A percentile compares a stretch with the other conserved stretches of the same genome.
Evolutionary conservation across 164 flowering plant genomes (phyloP).

Genomic region (Echeveria elegans): DNA sequence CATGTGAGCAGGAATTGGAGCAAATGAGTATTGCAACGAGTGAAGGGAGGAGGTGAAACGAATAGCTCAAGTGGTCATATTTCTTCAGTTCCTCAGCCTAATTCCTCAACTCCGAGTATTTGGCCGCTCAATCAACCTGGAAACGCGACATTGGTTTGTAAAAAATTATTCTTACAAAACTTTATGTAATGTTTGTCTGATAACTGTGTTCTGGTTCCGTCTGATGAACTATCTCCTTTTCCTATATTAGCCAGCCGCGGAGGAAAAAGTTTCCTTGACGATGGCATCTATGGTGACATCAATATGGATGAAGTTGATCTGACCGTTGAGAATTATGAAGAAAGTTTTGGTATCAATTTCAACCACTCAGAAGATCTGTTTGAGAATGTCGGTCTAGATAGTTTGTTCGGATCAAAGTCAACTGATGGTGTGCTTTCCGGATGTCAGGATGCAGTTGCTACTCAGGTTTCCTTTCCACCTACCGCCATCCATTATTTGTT

Average conservation of each 20-base stretch:
- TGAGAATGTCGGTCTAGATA: slow-evolving; percentile 66
- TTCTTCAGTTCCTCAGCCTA: slow-evolving; percentile 31
- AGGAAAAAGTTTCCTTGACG: slow-evolving; percentile 34
- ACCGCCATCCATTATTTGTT: no score
- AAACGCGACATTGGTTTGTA: slow-evolving; percentile 14
- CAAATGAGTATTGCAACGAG: slow-evolving; percentile 47
- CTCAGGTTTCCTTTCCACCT: slow-evolving; percentile 42
- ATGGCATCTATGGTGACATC: slow-evolving; percentile 54
- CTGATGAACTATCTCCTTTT: not conserved
- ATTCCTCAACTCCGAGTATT: slow-evolving; percentile 16
- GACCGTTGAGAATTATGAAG: slow-evolving; percentile 73
- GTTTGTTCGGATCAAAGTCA: slow-evolving; percentile 55
- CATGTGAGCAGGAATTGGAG: slow-evolving; percentile 55
- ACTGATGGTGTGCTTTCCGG: slow-evolving; percentile 45
- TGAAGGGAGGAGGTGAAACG: slow-evolving; percentile 14
- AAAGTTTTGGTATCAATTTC: slow-evolving; percentile 57
- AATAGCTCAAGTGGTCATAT: slow-evolving; percentile 35
- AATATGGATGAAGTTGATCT: slow-evolving; percentile 69
- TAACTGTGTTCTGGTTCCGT: no score
- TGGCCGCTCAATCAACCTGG: slow-evolving; percentile 26
- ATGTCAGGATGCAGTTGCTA: slow-evolving; percentile 38
- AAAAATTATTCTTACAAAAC: no score
- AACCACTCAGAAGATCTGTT: slow-evolving; percentile 51
- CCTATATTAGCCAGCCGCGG: slow-evolving; percentile 34
- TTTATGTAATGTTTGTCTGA: no score